Percentiles rank a stretch among this genome's conserved stretches.
Conservation (phyloP, 495 filamentous ascomycete species). For the Penicillium fimorum region DNA sequence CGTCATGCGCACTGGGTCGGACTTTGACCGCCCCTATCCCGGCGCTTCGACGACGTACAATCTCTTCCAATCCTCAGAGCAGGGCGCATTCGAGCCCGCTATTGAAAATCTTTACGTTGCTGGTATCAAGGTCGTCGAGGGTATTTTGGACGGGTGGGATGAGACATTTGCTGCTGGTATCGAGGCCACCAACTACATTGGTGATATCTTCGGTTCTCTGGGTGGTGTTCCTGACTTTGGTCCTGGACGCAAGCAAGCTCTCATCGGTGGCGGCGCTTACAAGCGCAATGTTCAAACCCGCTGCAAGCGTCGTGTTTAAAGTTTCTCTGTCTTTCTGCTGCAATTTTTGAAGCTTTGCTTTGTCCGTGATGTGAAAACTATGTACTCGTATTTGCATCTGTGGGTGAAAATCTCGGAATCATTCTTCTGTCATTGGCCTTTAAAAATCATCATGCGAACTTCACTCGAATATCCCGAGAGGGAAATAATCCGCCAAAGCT, state of each 20-base stretch:
- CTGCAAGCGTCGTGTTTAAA: constrained; percentile 15
- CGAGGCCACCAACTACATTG: constrained; percentile 65
- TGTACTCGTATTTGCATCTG: background rate
- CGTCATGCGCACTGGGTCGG: constrained; percentile 69
- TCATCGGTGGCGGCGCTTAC: constrained; percentile 28
- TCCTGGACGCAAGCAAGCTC: constrained; percentile 39
- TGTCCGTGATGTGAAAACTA: background rate
- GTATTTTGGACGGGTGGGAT: constrained; percentile 62
- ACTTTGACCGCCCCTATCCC: constrained; percentile 69
- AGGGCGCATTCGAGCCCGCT: constrained; percentile 58
- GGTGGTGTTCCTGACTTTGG: constrained; percentile 68
- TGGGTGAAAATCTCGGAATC: background rate
- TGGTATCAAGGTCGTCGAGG: constrained; percentile 64
- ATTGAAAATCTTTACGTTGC: constrained; percentile 66
- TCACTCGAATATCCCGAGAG: constrained; percentile 52
- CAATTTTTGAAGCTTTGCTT: background rate
- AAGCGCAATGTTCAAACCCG: constrained; percentile 23
- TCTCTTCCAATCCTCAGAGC: constrained; percentile 51
- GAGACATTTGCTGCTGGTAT: constrained; percentile 57
- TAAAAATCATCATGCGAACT: background rate
- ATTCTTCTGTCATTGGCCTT: no score
- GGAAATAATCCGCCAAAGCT: constrained; percentile 60
- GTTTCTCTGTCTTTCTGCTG: no score
- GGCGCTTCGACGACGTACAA: constrained; percentile 53
- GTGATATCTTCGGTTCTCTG: constrained; percentile 67